phyloP scores from a whole-genome alignment of 257 asterid species.

The Solanum lignicaule region DNA sequence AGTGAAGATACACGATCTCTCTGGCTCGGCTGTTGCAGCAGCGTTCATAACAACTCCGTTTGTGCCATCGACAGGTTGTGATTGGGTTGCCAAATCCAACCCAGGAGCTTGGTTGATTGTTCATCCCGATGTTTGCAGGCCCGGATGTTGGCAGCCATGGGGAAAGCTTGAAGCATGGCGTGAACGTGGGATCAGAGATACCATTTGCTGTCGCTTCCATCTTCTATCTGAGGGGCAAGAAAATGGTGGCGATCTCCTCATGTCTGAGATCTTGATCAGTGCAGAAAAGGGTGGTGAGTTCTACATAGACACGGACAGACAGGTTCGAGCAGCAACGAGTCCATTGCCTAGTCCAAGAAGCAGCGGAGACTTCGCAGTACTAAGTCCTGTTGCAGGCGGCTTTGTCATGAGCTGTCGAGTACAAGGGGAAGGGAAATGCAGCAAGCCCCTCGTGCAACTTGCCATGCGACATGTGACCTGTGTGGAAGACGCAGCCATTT shows the following conservation, averaged over 20 bases:
- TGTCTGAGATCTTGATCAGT: constrained; percentile 55
- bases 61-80: constrained; percentile 91
- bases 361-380: constrained; percentile 67
- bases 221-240: constrained; percentile 65
- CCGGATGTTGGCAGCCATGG: constrained; percentile 97
- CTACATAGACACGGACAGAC: constrained; percentile 73
- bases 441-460: constrained; percentile 78
- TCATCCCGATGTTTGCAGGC: constrained; percentile 63
- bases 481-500: constrained; percentile 92
- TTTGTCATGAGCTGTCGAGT: constrained; percentile 91
- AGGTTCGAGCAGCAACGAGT: constrained; percentile 33
- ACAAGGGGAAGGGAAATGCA: constrained; percentile 72
- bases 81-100: constrained; percentile 94
- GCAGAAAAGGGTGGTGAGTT: constrained; percentile 94
- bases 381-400: constrained; percentile 59
- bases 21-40: constrained; percentile 93
- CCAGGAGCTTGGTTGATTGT: constrained; percentile 97
- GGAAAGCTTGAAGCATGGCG: constrained; percentile 99
- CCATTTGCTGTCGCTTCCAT: constrained; percentile 73
- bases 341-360: constrained; percentile 77
- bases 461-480: constrained; percentile 89
- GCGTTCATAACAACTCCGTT: constrained; percentile 95
- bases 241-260: constrained; percentile 63
- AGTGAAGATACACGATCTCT: constrained; percentile 88
- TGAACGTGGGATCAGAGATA: constrained; percentile 66